These are phyloP conservation scores for Mastigamoeba balamuthi DNA, from an alignment of 78 protist genomes.

Conservation along the genomic window DNA sequence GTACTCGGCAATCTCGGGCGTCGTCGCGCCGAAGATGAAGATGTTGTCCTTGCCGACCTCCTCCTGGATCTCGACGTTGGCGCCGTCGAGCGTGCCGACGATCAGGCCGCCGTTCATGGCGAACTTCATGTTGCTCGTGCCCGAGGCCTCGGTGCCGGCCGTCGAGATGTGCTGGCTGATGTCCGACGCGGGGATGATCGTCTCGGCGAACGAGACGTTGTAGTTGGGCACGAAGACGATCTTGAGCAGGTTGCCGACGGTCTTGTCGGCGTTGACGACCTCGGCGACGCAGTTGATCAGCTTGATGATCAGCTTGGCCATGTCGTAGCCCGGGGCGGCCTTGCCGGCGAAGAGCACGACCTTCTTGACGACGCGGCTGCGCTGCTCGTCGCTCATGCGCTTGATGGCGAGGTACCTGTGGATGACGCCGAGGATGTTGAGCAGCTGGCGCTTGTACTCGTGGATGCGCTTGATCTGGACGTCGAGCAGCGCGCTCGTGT, in stretches of 20 bases:
- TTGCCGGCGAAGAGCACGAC: constrained; percentile 86
- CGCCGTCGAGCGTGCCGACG: constrained; percentile 92
- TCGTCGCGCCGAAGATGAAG: constrained; percentile 63
- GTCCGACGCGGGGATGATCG: constrained; percentile 89
- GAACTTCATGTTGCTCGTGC: constrained; percentile 91
- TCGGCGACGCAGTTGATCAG: constrained; percentile 82
- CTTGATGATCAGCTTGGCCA: constrained; percentile 86
- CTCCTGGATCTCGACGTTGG: constrained; percentile 83
- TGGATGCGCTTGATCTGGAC: constrained; percentile 93
- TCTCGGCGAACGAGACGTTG: constrained; percentile 83
- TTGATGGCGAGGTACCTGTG: constrained; percentile 27
- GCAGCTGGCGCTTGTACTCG: too few relatives aligned
- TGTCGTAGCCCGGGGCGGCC: constrained; percentile 91
- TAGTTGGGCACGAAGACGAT: constrained; percentile 84
- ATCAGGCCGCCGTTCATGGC: constrained; percentile 78
- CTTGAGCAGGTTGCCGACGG: constrained; percentile 55
- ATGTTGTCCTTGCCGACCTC: constrained; percentile 69
- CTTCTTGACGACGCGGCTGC: constrained; percentile 47
- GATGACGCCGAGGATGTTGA: constrained; percentile 21
- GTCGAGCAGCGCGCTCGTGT: constrained; percentile 77
- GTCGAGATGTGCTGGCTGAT: constrained; percentile 88
- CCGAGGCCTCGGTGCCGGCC: constrained; percentile 92
- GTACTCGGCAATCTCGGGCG: too few relatives aligned
- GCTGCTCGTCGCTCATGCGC: constrained; percentile 36
- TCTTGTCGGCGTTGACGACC: constrained; percentile 81